Conservation (phyloP, 345 rosid species). For the Hirschfeldia incana region DNA sequence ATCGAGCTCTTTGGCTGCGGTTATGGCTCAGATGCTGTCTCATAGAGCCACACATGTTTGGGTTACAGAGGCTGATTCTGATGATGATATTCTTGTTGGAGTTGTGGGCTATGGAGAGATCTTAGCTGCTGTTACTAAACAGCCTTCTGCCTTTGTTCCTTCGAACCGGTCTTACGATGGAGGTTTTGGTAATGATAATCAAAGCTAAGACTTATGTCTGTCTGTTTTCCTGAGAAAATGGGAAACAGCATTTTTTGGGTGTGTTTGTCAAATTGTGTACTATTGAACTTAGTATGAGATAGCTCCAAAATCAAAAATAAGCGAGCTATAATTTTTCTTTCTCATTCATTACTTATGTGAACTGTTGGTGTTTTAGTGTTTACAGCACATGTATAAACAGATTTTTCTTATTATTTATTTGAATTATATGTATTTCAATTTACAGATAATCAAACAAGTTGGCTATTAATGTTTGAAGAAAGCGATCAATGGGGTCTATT, state of each 20-base stretch:
- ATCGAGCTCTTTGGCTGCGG: conserved; percentile 86
- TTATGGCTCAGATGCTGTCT: conserved; percentile 96
- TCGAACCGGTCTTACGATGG: conserved; percentile 40
- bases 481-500: not conserved
- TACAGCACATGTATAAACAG: not conserved
- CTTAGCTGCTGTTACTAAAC: conserved; percentile 76
- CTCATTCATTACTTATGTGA: conserved; percentile 1
- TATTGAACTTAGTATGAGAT: not conserved
- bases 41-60: conserved; percentile 94
- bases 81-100: conserved; percentile 83
- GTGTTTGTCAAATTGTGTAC: conserved; percentile 3
- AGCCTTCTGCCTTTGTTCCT: conserved; percentile 47
- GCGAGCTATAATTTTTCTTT: not conserved
- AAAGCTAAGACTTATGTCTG: conserved; percentile 40
- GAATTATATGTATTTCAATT: not conserved
- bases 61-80: conserved; percentile 81
- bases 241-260: not conserved
- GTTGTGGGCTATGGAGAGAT: conserved; percentile 87
- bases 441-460: not conserved
- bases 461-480: not conserved
- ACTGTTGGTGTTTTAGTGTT: conserved; percentile 1
- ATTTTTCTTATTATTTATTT: not conserved
- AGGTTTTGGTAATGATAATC: conserved; percentile 48
- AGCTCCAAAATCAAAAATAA: conserved; percentile 9
- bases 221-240: not conserved